Evolutionary conservation across 257 asterid species (phyloP).

Genomic region (Dorcoceras hygrometricum): DNA sequence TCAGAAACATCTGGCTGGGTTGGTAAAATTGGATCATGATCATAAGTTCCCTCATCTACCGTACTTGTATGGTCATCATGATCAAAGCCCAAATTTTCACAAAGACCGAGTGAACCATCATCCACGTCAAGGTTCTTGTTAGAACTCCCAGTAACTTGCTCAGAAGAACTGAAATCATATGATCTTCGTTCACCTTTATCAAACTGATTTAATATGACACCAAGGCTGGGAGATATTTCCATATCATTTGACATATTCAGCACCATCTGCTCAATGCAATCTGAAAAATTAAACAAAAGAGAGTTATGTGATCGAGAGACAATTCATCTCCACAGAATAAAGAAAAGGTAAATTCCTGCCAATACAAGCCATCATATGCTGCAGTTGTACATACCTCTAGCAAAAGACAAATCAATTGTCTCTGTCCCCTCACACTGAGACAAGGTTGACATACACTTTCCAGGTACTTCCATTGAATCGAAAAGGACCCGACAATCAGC

Average conservation of each 20-base stretch:
- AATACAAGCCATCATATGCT: slow-evolving; percentile 21
- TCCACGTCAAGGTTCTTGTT: slow-evolving; percentile 36
- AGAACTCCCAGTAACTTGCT: slow-evolving; percentile 36
- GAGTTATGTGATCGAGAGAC: slow-evolving; percentile 10
- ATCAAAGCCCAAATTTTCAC: slow-evolving; percentile 60
- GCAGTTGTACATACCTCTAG: slow-evolving; percentile 56
- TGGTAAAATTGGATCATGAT: slow-evolving; percentile 43
- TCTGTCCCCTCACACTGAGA: slow-evolving; percentile 37
- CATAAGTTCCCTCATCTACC: slow-evolving; percentile 50
- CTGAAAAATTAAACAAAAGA: slow-evolving; percentile 37
- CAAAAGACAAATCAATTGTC: slow-evolving; percentile 72
- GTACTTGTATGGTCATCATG: slow-evolving; percentile 61
- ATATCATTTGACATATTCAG: slow-evolving; percentile 47
- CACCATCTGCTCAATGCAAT: slow-evolving; percentile 69
- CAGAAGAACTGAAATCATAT: slow-evolving; percentile 47
- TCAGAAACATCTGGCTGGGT: slow-evolving; percentile 49
- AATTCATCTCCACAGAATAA: slow-evolving; percentile 5
- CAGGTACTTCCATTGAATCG: slow-evolving; percentile 89
- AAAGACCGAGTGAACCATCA: slow-evolving; percentile 45
- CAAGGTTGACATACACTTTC: slow-evolving; percentile 46
- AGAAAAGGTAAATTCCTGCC: slow-evolving; percentile 7
- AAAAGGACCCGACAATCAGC: slow-evolving; percentile 84
- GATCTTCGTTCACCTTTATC: slow-evolving; percentile 59
- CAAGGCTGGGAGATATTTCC: slow-evolving; percentile 84
- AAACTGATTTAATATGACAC: slow-evolving; percentile 57